Evolutionary conservation across 768 basidiomycete species (phyloP), one percentile per base, ranked within the genome.

Genomic region (Russula olivacea): DNA sequence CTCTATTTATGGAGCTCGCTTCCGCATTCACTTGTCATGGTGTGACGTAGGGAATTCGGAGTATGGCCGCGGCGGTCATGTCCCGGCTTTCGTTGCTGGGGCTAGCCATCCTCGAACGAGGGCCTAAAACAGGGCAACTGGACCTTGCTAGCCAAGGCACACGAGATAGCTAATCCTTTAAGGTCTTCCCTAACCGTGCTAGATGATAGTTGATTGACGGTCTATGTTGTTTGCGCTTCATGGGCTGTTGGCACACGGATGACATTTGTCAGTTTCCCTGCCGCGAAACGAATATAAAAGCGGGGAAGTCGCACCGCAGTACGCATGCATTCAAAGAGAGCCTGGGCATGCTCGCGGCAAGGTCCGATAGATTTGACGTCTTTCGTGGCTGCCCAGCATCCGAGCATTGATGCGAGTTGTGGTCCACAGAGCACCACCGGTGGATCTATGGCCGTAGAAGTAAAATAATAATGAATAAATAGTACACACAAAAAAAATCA

Each of bases 191-290:
- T 66, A 93, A 79, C 73, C 91, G 83, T 69, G 89, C 86, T 67
- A 94, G 83, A 74, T 93, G 91, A 73, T 91, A 94, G 74, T 95
- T 94, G 77, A 95, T 93, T 38, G 88, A 85, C 38, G 92, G 83
- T 71, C 80, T 81, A 56, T 86, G 89, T 49, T 74, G 74, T 71
- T 86, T 90, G 64, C 83, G 83, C 54, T 81, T 78, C 71, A 85
- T 78, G 12, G 88, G 86, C 91, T 93, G 70, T 14, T 64, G 25
- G 25, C 25, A 25, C 14, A 43, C 10, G 32, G 12, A 19, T 23
- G 50, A 47, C 4, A 56, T 60, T 58, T 17, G 63, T 54, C 21
- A 62, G 56, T 14, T 32, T 55, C 52, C 66, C 34, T 25, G 36
- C 36, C 2, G 19, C 30, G 28, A 59, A 34, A 30, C 50, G 47